Conservation (phyloP, 164 flowering plant genomes). For the Santalum album region DNA sequence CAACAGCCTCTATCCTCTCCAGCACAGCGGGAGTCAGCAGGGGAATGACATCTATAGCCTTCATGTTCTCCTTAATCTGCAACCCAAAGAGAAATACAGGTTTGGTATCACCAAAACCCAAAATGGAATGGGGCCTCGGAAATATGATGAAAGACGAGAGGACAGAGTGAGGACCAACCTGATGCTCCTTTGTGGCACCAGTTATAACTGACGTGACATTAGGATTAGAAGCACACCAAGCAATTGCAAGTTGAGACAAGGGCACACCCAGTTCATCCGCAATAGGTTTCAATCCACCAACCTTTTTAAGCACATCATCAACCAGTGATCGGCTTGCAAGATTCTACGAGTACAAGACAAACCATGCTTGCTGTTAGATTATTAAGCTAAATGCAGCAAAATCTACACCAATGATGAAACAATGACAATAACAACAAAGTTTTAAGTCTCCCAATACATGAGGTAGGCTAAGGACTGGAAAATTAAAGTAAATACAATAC, state of each 20-base stretch:
- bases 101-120: neutral
- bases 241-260: slow-evolving; percentile 90
- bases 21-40: slow-evolving; percentile 68
- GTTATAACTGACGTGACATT: slow-evolving; percentile 95
- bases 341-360: slow-evolving; percentile 39
- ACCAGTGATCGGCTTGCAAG: slow-evolving; percentile 85
- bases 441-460: too few relatives aligned
- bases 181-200: slow-evolving; percentile 94
- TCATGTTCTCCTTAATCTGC: slow-evolving; percentile 95
- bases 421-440: too few relatives aligned
- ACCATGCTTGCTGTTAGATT: too few relatives aligned
- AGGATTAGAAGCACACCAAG: slow-evolving; percentile 99
- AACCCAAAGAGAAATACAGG: slow-evolving; percentile 2
- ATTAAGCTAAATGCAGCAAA: too few relatives aligned
- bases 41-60: slow-evolving; percentile 88
- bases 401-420: too few relatives aligned
- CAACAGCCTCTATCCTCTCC: slow-evolving; percentile 85
- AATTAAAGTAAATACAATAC: too few relatives aligned
- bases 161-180: slow-evolving; percentile 40
- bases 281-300: slow-evolving; percentile 74
- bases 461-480: too few relatives aligned
- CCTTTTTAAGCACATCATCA: slow-evolving; percentile 90
- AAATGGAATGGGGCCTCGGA: too few relatives aligned
- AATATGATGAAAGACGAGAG: neutral
- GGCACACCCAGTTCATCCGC: slow-evolving; percentile 88